These are phyloP conservation scores for Chrysoporthe cubensis DNA, from an alignment of 2,329 filamentous ascomycete genomes.

Conservation along the genomic window DNA sequence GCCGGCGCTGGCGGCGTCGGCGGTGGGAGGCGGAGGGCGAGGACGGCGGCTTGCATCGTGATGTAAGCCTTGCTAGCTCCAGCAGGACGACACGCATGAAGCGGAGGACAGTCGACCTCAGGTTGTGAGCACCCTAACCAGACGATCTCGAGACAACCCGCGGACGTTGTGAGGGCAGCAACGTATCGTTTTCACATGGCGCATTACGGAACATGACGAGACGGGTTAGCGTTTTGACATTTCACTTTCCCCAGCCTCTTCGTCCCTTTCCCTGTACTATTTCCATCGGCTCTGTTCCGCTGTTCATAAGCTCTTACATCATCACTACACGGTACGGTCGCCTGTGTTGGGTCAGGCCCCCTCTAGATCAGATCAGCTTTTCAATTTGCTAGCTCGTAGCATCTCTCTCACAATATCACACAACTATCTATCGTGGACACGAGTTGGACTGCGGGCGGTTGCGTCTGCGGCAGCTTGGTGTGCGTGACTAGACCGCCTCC, in stretches of 20 bases:
- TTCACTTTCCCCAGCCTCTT: not conserved
- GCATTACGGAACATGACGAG: not conserved
- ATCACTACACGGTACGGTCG: not conserved
- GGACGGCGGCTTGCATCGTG: slow-evolving; percentile 33
- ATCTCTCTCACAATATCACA: not conserved
- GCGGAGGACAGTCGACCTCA: not conserved
- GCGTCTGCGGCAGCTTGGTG: not conserved
- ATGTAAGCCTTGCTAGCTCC: slow-evolving; percentile 29
- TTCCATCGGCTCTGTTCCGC: not conserved
- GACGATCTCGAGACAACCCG: not conserved
- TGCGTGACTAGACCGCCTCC: not conserved
- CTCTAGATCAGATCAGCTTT: not conserved
- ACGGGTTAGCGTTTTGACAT: not conserved
- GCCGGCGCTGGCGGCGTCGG: slow-evolving; percentile 56
- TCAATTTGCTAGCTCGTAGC: not conserved
- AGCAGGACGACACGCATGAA: not conserved
- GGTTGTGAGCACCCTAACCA: not conserved
- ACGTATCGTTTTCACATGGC: not conserved
- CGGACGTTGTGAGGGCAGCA: not conserved
- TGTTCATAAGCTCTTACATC: not conserved
- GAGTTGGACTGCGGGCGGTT: not conserved
- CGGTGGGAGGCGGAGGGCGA: slow-evolving; percentile 57
- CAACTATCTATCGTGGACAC: not conserved
- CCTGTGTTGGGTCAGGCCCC: not conserved
- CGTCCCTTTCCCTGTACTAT: not conserved